A percentile compares a stretch with the other conserved stretches of the same genome.
These are phyloP conservation scores for Nakazawaea holstii DNA, from an alignment of 805 yeast species.

Conservation along the genomic window DNA sequence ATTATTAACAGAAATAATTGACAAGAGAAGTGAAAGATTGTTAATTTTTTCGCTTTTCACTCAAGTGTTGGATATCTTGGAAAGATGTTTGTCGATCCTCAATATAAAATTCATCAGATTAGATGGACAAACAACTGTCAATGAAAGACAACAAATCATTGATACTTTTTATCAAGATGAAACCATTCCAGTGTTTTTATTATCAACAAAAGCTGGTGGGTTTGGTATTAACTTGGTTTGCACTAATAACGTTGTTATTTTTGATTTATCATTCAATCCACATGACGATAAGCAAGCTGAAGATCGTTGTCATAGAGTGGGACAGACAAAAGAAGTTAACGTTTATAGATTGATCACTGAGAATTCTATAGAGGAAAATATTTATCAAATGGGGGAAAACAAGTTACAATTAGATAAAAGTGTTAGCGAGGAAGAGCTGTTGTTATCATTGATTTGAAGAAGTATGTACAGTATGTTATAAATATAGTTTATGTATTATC, in stretches of 20 bases:
- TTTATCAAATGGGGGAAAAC: constrained; percentile 78
- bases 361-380: constrained; percentile 84
- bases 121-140: constrained; percentile 94
- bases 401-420: constrained; percentile 79
- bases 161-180: constrained; percentile 83
- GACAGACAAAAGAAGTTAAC: constrained; percentile 79
- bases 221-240: constrained; percentile 96
- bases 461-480: neutral
- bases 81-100: constrained; percentile 59
- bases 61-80: constrained; percentile 85
- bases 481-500: neutral
- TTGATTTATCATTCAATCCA: constrained; percentile 94
- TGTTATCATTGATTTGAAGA: constrained; percentile 1
- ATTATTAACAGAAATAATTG: constrained; percentile 52
- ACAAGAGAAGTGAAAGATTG: constrained; percentile 57
- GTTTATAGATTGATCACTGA: constrained; percentile 72
- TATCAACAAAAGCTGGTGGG: constrained; percentile 97
- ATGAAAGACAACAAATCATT: constrained; percentile 85
- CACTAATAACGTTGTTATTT: constrained; percentile 87
- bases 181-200: constrained; percentile 75
- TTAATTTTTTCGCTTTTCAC: constrained; percentile 89
- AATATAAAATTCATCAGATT: constrained; percentile 71
- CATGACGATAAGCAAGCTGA: constrained; percentile 99
- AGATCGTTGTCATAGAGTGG: constrained; percentile 97
- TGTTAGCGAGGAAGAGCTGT: constrained; percentile 36